These are phyloP conservation scores for Leavenworthia alabamica DNA, from an alignment of 345 rosid genomes.

Conservation along the genomic window DNA sequence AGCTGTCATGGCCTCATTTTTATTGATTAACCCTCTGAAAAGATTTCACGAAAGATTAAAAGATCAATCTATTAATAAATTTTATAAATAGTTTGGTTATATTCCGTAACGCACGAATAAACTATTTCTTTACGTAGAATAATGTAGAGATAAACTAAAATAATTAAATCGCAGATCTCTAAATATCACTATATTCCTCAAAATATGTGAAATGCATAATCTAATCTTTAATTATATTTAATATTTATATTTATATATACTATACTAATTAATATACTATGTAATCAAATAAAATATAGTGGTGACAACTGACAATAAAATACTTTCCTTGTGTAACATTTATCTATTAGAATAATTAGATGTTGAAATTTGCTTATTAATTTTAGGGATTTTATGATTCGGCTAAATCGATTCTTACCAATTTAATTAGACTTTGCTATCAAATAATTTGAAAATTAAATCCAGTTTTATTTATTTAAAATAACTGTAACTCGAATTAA, in stretches of 20 bases:
- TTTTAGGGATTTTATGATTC: neutral
- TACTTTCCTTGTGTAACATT: neutral
- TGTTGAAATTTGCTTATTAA: neutral
- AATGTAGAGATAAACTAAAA: neutral
- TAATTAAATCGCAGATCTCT: neutral
- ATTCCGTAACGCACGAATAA: neutral
- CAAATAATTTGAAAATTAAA: neutral
- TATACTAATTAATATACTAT: neutral
- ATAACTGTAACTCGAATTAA: neutral
- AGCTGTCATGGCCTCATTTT: too few species aligned
- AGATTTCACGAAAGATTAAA: neutral
- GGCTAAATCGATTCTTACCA: neutral
- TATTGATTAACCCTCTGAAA: too few species aligned
- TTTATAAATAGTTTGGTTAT: neutral
- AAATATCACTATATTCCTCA: conserved; percentile 3
- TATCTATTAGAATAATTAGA: neutral
- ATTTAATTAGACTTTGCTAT: neutral
- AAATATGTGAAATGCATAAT: neutral
- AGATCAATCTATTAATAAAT: neutral
- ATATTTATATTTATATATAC: neutral
- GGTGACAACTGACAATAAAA: neutral
- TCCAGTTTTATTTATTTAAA: neutral
- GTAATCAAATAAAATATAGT: neutral
- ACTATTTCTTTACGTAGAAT: neutral
- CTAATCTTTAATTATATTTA: neutral